These are phyloP conservation scores for Coniophora puteana DNA, from an alignment of 1,284 basidiomycete genomes.

Conservation along the genomic window DNA sequence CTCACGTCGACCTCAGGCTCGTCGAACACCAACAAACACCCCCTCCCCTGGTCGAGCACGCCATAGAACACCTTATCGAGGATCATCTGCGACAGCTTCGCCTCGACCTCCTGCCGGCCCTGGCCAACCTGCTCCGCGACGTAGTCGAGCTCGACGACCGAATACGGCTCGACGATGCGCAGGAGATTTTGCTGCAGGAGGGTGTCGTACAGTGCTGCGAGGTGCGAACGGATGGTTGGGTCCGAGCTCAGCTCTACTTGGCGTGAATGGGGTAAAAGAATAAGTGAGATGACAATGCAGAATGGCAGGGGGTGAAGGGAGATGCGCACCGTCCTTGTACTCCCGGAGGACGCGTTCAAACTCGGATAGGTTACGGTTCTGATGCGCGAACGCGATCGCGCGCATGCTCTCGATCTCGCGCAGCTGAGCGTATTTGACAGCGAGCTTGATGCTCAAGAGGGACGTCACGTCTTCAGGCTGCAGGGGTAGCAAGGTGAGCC, in stretches of 20 bases:
- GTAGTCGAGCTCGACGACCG: conserved; percentile 86
- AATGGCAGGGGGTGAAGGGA: background rate
- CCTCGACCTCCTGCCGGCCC: conserved; percentile 88
- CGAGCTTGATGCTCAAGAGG: conserved; percentile 84
- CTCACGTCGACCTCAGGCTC: conserved; percentile 79
- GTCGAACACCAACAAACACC: conserved; percentile 90
- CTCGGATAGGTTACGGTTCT: conserved; percentile 84
- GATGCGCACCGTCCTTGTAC: conserved; percentile 75
- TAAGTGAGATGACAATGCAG: background rate
- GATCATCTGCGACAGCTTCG: conserved; percentile 98
- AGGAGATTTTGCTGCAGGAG: conserved; percentile 94
- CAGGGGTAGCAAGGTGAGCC: background rate
- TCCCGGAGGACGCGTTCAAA: conserved; percentile 88
- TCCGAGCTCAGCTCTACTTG: conserved; percentile 86
- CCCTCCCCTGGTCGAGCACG: conserved; percentile 92
- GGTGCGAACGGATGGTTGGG: conserved; percentile 90
- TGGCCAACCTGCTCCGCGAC: conserved; percentile 90
- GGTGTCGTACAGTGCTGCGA: conserved; percentile 92
- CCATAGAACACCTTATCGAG: conserved; percentile 94
- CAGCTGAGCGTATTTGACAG: conserved; percentile 78
- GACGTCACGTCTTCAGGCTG: conserved; percentile 92
- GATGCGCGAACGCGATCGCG: conserved; percentile 90
- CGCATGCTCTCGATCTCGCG: conserved; percentile 95
- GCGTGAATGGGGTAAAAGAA: no score
- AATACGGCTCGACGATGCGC: conserved; percentile 94